Conservation (phyloP, 2,329 filamentous ascomycete genomes). For the Nemania serpens region DNA sequence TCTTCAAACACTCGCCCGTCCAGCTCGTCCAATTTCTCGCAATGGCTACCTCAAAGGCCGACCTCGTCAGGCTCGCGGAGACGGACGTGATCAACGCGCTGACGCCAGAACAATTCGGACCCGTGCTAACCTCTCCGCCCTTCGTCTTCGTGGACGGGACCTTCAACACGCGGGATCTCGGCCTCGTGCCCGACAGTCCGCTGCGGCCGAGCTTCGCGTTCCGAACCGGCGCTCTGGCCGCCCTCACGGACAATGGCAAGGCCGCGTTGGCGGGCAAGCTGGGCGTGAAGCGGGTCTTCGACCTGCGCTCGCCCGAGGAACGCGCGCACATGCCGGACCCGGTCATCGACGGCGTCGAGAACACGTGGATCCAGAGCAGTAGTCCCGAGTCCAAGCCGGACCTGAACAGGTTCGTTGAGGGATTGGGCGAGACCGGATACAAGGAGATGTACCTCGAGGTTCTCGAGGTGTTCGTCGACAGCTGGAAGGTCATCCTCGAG, state of each 20-base stretch:
- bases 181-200: conserved; percentile 48
- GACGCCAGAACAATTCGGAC: conserved; percentile 42
- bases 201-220: conserved; percentile 50
- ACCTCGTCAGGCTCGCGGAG: conserved; percentile 47
- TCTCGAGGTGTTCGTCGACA: conserved; percentile 48
- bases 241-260: conserved; percentile 43
- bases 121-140: conserved; percentile 48
- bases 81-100: conserved; percentile 49
- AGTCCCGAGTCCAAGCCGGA: conserved; percentile 44
- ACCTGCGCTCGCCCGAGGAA: conserved; percentile 54
- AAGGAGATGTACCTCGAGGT: conserved; percentile 54
- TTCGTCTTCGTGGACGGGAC: conserved; percentile 53
- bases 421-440: conserved; percentile 51
- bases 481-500: conserved; percentile 52
- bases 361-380: conserved; percentile 48
- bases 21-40: background rate
- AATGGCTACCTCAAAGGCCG: conserved; percentile 35
- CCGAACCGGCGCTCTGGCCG: conserved; percentile 52
- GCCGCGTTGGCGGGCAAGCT: conserved; percentile 46
- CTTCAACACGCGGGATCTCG: conserved; percentile 59
- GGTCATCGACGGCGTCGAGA: conserved; percentile 46
- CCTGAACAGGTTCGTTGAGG: conserved; percentile 50
- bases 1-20: background rate
- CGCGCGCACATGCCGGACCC: conserved; percentile 51
- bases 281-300: conserved; percentile 53